Percentiles rank a stretch among this genome's conserved stretches.
Conservation (phyloP, 805 yeast genomes). For the Lipomyces spencermartinsiae region DNA sequence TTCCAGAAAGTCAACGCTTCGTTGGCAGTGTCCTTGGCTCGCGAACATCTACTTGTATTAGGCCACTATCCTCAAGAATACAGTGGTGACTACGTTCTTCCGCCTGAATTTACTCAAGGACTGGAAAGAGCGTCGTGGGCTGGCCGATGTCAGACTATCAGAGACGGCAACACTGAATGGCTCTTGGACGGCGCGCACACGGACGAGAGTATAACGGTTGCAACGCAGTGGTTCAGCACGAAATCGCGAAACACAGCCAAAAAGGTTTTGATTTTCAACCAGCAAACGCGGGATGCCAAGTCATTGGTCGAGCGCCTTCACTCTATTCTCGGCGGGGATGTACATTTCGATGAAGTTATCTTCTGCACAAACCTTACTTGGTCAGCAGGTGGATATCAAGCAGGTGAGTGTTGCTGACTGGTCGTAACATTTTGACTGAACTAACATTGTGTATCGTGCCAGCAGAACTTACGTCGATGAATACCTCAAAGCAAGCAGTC, state of each 20-base stretch:
- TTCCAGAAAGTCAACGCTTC: conserved; percentile 89
- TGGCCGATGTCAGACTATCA: conserved; percentile 88
- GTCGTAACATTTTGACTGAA: conserved; percentile 5
- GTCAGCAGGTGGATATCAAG: conserved; percentile 77
- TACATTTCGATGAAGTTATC: conserved; percentile 73
- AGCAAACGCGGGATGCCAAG: conserved; percentile 87
- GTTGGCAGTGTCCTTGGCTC: conserved; percentile 75
- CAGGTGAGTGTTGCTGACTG: conserved; percentile 18
- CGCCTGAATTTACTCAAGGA: conserved; percentile 53
- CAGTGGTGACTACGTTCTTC: conserved; percentile 29
- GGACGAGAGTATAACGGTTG: conserved; percentile 80
- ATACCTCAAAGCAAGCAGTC: conserved; percentile 77
- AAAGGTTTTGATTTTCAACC: conserved; percentile 79
- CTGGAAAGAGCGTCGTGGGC: conserved; percentile 80
- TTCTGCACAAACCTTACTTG: conserved; percentile 94
- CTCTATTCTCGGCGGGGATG: conserved; percentile 49
- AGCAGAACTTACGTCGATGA: conserved; percentile 82
- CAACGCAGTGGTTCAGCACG: conserved; percentile 74
- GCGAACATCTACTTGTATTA: conserved; percentile 60
- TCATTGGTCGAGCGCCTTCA: conserved; percentile 64
- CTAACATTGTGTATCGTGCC: conserved; percentile 11
- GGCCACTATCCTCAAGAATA: conserved; percentile 5
- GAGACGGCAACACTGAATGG: conserved; percentile 63
- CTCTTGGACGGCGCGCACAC: conserved; percentile 96
- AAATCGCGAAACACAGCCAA: conserved; percentile 38